Percentiles rank a stretch among this genome's conserved stretches.
These are phyloP conservation scores for Calendula officinalis DNA, from an alignment of 129 eudicot species.

Conservation along the genomic window DNA sequence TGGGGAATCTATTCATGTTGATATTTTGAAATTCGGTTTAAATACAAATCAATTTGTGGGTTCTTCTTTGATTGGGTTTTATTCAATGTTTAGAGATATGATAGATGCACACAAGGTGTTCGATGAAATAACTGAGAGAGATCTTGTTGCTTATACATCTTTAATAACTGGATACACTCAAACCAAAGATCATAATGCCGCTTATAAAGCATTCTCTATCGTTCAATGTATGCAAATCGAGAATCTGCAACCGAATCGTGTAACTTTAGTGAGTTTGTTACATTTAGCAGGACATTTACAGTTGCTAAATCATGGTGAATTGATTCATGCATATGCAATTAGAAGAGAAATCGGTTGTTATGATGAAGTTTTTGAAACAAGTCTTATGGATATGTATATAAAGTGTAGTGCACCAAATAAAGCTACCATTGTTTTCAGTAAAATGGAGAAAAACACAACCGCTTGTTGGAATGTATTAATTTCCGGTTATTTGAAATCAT, in stretches of 20 bases:
- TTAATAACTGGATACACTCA: conserved; percentile 48
- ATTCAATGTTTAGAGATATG: conserved; percentile 34
- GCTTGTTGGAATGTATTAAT: conserved; percentile 57
- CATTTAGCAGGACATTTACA: conserved; percentile 38
- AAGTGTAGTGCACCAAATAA: conserved; percentile 39
- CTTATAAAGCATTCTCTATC: conserved; percentile 36
- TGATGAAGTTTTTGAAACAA: conserved; percentile 60
- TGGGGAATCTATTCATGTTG: conserved; percentile 50
- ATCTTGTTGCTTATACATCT: conserved; percentile 57
- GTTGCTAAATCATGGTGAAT: conserved; percentile 39
- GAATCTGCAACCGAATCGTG: conserved; percentile 56
- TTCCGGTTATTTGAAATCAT: conserved; percentile 39
- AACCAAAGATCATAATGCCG: conserved; percentile 27
- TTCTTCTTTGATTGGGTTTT: conserved; percentile 47
- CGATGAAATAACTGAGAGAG: conserved; percentile 54
- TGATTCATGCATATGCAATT: conserved; percentile 52
- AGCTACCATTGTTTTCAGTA: conserved; percentile 31
- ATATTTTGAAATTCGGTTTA: conserved; percentile 53
- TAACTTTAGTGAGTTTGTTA: conserved; percentile 59
- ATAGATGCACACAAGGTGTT: conserved; percentile 53
- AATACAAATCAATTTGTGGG: conserved; percentile 49
- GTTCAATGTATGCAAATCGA: conserved; percentile 42
- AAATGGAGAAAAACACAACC: conserved; percentile 33
- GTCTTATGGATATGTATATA: conserved; percentile 59
- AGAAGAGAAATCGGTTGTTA: conserved; percentile 47